A percentile compares a stretch with the other conserved stretches of the same genome.
Evolutionary conservation across 2,329 filamentous ascomycete genomes (phyloP).

Genomic region (Neonectria neomacrospora): DNA sequence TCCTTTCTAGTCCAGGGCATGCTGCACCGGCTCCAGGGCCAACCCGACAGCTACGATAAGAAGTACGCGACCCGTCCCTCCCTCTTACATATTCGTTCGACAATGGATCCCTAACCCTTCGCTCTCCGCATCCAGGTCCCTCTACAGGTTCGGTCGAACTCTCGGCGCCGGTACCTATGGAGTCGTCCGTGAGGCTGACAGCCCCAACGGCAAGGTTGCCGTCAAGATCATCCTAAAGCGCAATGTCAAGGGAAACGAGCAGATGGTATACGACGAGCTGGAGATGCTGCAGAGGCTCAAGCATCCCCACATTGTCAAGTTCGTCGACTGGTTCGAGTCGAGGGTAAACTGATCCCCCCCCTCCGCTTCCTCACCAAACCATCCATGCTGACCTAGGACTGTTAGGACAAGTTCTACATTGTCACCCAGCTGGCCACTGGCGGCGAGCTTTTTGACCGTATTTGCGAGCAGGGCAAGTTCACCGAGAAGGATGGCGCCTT

Average conservation of each 20-base stretch:
- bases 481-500: slow-evolving; percentile 98
- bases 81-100: slow-evolving; percentile 28
- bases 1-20: slow-evolving; percentile 77
- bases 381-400: slow-evolving; percentile 28
- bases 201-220: slow-evolving; percentile 85
- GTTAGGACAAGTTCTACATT: slow-evolving; percentile 98
- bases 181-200: slow-evolving; percentile 94
- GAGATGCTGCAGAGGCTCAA: slow-evolving; percentile 90
- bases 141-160: slow-evolving; percentile 92
- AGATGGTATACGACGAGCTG: slow-evolving; percentile 98
- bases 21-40: slow-evolving; percentile 95
- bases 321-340: slow-evolving; percentile 99
- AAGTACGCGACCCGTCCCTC: slow-evolving; percentile 70
- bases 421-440: slow-evolving; percentile 96
- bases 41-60: slow-evolving; percentile 98
- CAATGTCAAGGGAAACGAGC: slow-evolving; percentile 97
- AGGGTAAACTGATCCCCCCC: slow-evolving; percentile 68
- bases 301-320: slow-evolving; percentile 96
- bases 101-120: slow-evolving; percentile 41
- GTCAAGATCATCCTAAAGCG: slow-evolving; percentile 99
- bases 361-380: slow-evolving; percentile 11
- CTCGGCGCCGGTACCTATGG: slow-evolving; percentile 98
- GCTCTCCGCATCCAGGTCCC: slow-evolving; percentile 65
- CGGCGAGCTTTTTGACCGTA: slow-evolving; percentile 96
- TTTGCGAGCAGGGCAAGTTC: slow-evolving; percentile 97